Percentiles rank a stretch among this genome's conserved stretches.
These are phyloP conservation scores for Brassica rapa DNA, from an alignment of 345 rosid species.

Conservation along the genomic window DNA sequence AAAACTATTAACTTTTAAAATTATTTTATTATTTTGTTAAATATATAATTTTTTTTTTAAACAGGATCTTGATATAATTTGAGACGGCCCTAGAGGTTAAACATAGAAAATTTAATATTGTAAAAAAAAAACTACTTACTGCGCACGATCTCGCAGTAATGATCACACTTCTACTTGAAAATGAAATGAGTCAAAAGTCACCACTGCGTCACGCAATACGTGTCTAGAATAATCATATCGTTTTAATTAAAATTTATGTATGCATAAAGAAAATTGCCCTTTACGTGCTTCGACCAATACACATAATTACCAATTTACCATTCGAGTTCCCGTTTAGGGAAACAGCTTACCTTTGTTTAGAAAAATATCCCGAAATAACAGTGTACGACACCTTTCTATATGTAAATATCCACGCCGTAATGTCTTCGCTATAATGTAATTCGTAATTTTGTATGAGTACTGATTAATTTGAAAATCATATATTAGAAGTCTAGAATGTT, in stretches of 20 bases:
- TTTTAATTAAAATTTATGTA: constrained; percentile 11
- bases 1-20: no score
- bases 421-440: no score
- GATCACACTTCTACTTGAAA: constrained; percentile 33
- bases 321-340: constrained; percentile 35
- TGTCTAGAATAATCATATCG: constrained; percentile 33
- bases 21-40: no score
- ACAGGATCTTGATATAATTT: no score
- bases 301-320: constrained; percentile 38
- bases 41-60: no score
- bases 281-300: constrained; percentile 22
- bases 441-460: no score
- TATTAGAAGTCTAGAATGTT: no score
- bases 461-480: no score
- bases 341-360: constrained; percentile 8
- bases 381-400: no score
- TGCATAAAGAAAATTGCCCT: constrained; percentile 31
- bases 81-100: no score
- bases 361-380: neutral
- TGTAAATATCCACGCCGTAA: no score
- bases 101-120: neutral
- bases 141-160: constrained; percentile 34
- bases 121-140: constrained; percentile 27
- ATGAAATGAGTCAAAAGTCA: constrained; percentile 17
- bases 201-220: constrained; percentile 38